Evolutionary conservation across 75 land plant species (phyloP).

Genomic region (Pinus taeda): DNA sequence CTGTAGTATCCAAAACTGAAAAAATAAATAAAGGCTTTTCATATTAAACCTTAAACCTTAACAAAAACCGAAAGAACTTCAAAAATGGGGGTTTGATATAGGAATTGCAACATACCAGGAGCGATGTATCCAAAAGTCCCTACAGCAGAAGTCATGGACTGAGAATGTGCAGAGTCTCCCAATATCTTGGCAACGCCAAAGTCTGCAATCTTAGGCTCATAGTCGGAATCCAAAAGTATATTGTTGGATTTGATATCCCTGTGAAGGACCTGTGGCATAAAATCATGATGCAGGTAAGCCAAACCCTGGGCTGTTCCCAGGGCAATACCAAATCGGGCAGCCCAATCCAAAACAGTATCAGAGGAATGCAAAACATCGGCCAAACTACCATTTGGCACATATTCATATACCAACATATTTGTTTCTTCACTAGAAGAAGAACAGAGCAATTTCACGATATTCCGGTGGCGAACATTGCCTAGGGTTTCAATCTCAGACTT

Average conservation of each 20-base stretch:
- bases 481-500: conserved; percentile 67
- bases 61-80: background rate
- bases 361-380: conserved; percentile 50
- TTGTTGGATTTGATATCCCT: conserved; percentile 71
- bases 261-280: conserved; percentile 61
- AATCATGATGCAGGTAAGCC: conserved; percentile 76
- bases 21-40: background rate
- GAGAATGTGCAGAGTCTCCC: conserved; percentile 37
- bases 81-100: background rate
- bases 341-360: conserved; percentile 38
- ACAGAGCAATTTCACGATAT: conserved; percentile 65
- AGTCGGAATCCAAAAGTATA: conserved; percentile 57
- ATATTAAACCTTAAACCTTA: background rate
- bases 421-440: conserved; percentile 53
- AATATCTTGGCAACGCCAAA: conserved; percentile 60
- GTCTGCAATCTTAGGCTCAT: conserved; percentile 64
- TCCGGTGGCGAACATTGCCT: conserved; percentile 72
- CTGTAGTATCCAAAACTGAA: no score
- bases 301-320: conserved; percentile 67
- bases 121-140: conserved; percentile 54
- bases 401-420: conserved; percentile 69
- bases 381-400: conserved; percentile 68
- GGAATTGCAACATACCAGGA: conserved; percentile 47
- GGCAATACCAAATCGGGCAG: conserved; percentile 39
- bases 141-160: conserved; percentile 36